Evolutionary conservation across 352 stramenopile genomes (phyloP).

Genomic region (Pythium diclinum): DNA sequence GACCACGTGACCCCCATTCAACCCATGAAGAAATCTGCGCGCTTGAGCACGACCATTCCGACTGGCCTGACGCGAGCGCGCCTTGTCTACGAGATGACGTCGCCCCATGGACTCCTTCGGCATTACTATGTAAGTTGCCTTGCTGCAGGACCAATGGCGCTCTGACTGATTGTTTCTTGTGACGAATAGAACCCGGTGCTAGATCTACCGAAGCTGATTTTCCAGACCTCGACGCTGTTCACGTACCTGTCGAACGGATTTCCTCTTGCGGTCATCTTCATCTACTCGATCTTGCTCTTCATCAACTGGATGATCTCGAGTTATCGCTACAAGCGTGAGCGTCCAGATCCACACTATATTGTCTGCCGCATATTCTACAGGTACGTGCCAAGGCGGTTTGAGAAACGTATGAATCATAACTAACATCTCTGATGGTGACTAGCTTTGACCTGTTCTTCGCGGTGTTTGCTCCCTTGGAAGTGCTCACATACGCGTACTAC

Average conservation of each 20-base stretch:
- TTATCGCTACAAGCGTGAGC: neutral
- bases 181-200: neutral
- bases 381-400: too few relatives aligned
- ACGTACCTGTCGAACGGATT: constrained; percentile 5
- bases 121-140: neutral
- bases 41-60: too few relatives aligned
- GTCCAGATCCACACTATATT: constrained; percentile 10
- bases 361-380: constrained; percentile 21
- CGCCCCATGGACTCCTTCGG: neutral
- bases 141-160: constrained; percentile 6
- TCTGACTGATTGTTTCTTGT: neutral
- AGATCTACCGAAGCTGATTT: neutral
- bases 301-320: constrained; percentile 8
- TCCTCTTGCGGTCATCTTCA: neutral
- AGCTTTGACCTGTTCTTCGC: constrained; percentile 66
- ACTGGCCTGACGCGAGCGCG: too few relatives aligned
- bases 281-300: neutral
- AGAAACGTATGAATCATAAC: neutral
- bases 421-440: neutral
- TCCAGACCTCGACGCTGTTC: constrained; percentile 2
- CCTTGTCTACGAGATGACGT: neutral
- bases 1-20: too few relatives aligned
- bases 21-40: too few relatives aligned
- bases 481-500: constrained; percentile 40
- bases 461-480: constrained; percentile 44